A percentile compares a stretch with the other conserved stretches of the same genome.
Evolutionary conservation across 345 rosid species (phyloP).

Genomic region (Hibiscus trionum): DNA sequence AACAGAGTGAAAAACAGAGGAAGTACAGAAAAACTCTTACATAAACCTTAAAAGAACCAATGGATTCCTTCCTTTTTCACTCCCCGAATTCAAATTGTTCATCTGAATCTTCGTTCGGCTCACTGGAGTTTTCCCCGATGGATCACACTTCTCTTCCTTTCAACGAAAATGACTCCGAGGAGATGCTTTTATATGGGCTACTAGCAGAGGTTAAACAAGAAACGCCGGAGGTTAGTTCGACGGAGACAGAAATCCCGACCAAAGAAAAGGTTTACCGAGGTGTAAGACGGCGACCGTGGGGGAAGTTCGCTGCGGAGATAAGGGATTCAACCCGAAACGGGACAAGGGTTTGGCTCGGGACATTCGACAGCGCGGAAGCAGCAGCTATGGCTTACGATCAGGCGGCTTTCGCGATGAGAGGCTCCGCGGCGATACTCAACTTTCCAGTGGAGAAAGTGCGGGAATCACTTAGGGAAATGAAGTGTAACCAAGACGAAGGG

Average conservation of each 20-base stretch:
- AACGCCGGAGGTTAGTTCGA: slow-evolving; percentile 35
- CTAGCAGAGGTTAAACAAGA: slow-evolving; percentile 39
- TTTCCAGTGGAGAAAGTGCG: slow-evolving; percentile 68
- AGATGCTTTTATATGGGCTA: slow-evolving; percentile 73
- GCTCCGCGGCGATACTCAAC: slow-evolving; percentile 63
- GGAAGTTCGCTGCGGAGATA: slow-evolving; percentile 89
- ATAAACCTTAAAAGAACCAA: background rate
- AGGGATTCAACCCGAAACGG: slow-evolving; percentile 71
- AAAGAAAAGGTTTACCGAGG: slow-evolving; percentile 64
- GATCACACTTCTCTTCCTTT: slow-evolving; percentile 51
- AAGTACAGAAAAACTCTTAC: background rate
- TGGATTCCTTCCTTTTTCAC: slow-evolving; percentile 39
- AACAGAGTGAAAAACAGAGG: background rate
- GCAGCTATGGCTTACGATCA: slow-evolving; percentile 85
- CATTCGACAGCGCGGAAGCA: slow-evolving; percentile 76
- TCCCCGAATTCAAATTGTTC: slow-evolving; percentile 46
- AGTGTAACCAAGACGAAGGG: slow-evolving; percentile 40
- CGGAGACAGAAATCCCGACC: slow-evolving; percentile 19
- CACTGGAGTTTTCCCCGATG: slow-evolving; percentile 37
- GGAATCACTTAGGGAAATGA: slow-evolving; percentile 60
- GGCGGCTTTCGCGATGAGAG: slow-evolving; percentile 83
- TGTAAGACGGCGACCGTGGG: slow-evolving; percentile 83
- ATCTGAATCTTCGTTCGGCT: slow-evolving; percentile 46
- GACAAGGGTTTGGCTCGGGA: slow-evolving; percentile 84
- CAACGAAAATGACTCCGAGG: slow-evolving; percentile 87